phyloP scores from a whole-genome alignment of 1,284 basidiomycete genomes.

The Apiotrichum sp. region DNA sequence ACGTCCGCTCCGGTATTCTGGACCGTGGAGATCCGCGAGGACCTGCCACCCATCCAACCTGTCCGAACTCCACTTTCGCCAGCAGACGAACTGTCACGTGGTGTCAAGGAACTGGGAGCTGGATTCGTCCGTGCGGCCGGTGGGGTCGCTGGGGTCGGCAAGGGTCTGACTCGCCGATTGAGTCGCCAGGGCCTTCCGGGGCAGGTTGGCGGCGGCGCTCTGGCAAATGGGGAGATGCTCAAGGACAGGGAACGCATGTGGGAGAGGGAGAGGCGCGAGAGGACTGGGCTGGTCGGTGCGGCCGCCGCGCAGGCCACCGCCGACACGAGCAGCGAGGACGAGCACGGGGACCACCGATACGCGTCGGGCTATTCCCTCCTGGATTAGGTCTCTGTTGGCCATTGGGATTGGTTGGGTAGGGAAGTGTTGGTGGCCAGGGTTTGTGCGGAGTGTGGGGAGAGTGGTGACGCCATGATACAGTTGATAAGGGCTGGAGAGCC shows the following conservation, averaged over 20 bases:
- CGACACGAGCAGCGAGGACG: slow-evolving; percentile 4
- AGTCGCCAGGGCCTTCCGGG: background rate
- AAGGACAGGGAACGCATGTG: background rate
- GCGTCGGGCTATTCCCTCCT: slow-evolving; percentile 14
- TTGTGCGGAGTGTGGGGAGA: too few relatives aligned
- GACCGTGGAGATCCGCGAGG: slow-evolving; percentile 58
- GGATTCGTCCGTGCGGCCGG: slow-evolving; percentile 2
- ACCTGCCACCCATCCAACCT: slow-evolving; percentile 18
- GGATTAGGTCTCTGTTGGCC: slow-evolving; percentile 2
- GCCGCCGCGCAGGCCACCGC: background rate
- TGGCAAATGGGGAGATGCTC: background rate
- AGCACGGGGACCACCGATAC: background rate
- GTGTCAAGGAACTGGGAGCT: slow-evolving; percentile 14
- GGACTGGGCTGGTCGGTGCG: background rate
- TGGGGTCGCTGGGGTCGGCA: slow-evolving; percentile 1
- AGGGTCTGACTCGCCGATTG: slow-evolving; percentile 4
- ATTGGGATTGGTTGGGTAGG: too few relatives aligned
- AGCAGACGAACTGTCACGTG: slow-evolving; percentile 13
- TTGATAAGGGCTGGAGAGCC: too few relatives aligned
- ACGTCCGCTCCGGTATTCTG: slow-evolving; percentile 83
- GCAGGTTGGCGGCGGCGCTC: background rate
- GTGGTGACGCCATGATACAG: too few relatives aligned
- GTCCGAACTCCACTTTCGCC: slow-evolving; percentile 21
- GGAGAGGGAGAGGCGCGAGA: background rate
- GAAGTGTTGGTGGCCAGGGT: too few relatives aligned